A percentile compares a stretch with the other conserved stretches of the same genome.
Evolutionary conservation across 2,329 filamentous ascomycete genomes (phyloP).

Genomic region (Pseudogymnoascus sp.): DNA sequence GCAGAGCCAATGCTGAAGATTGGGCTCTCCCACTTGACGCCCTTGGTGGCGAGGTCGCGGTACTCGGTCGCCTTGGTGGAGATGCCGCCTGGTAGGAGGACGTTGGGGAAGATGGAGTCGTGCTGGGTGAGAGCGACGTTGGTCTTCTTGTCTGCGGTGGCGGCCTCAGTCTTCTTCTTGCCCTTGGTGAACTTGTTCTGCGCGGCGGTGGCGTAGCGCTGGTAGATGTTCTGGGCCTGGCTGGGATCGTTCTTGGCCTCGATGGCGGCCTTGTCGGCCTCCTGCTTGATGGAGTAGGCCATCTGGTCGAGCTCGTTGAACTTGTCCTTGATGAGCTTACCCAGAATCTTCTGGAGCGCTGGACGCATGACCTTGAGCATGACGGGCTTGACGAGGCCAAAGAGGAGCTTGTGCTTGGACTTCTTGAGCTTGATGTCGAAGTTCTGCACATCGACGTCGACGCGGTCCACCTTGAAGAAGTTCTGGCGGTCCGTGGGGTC

Average conservation of each 20-base stretch:
- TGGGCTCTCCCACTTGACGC: constrained; percentile 89
- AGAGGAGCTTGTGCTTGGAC: constrained; percentile 90
- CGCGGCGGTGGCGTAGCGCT: constrained; percentile 68
- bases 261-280: constrained; percentile 65
- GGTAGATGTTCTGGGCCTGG: constrained; percentile 74
- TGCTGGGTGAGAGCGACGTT: constrained; percentile 81
- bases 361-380: constrained; percentile 78
- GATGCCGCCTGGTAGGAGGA: constrained; percentile 79
- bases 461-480: constrained; percentile 92
- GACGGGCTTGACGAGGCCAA: constrained; percentile 77
- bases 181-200: constrained; percentile 67
- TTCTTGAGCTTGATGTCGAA: constrained; percentile 86
- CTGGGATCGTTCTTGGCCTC: constrained; percentile 62
- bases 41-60: constrained; percentile 77
- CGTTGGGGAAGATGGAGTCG: constrained; percentile 85
- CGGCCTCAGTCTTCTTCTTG: constrained; percentile 66
- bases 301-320: constrained; percentile 67
- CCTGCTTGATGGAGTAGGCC: constrained; percentile 69
- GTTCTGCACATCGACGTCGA: constrained; percentile 72
- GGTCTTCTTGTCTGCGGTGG: constrained; percentile 65
- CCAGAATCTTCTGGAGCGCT: constrained; percentile 75
- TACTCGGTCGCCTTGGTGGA: constrained; percentile 92
- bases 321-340: constrained; percentile 81
- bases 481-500: constrained; percentile 67
- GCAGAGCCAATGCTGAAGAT: constrained; percentile 84